A percentile compares a stretch with the other conserved stretches of the same genome.
phyloP scores from a whole-genome alignment of 1,284 basidiomycete genomes.

The Ganoderma meredithae region DNA sequence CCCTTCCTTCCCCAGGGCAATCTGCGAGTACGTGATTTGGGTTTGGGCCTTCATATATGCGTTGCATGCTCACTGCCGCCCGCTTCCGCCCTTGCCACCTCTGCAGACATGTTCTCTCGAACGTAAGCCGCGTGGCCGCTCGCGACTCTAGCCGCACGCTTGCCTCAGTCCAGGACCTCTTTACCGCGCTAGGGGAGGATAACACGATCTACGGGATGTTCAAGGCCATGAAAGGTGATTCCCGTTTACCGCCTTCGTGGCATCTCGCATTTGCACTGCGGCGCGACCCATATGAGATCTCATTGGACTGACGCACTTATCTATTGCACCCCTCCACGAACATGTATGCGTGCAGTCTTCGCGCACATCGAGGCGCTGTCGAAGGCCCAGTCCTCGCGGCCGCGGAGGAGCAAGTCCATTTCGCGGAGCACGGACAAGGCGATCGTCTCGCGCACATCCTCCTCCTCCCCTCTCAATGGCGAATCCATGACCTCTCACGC shows the following conservation, averaged over 20 bases:
- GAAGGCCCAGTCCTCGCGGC: constrained; percentile 56
- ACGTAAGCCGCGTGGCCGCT: constrained; percentile 83
- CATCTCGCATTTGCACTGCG: not conserved
- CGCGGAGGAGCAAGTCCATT: constrained; percentile 74
- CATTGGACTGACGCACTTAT: not conserved
- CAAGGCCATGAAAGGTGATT: constrained; percentile 84
- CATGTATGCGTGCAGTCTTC: constrained; percentile 63
- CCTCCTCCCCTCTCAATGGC: constrained; percentile 32
- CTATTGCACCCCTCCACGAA: not conserved
- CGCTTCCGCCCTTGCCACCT: constrained; percentile 40
- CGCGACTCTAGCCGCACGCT: constrained; percentile 82
- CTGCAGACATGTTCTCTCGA: constrained; percentile 80
- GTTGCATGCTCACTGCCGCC: not conserved
- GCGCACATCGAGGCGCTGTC: constrained; percentile 78
- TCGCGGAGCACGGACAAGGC: constrained; percentile 48
- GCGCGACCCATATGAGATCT: not conserved
- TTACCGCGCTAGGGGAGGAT: constrained; percentile 88
- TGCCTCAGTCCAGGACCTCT: constrained; percentile 83
- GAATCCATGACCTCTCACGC: constrained; percentile 17
- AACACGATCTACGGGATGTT: constrained; percentile 84
- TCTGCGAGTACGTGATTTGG: constrained; percentile 79
- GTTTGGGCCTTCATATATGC: constrained; percentile 9
- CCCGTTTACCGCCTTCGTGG: not conserved
- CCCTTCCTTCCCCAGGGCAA: constrained; percentile 56
- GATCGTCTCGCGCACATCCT: constrained; percentile 30